These are phyloP conservation scores for Scedosporium aurantiacum DNA, from an alignment of 2,329 filamentous ascomycete genomes.

Conservation along the genomic window DNA sequence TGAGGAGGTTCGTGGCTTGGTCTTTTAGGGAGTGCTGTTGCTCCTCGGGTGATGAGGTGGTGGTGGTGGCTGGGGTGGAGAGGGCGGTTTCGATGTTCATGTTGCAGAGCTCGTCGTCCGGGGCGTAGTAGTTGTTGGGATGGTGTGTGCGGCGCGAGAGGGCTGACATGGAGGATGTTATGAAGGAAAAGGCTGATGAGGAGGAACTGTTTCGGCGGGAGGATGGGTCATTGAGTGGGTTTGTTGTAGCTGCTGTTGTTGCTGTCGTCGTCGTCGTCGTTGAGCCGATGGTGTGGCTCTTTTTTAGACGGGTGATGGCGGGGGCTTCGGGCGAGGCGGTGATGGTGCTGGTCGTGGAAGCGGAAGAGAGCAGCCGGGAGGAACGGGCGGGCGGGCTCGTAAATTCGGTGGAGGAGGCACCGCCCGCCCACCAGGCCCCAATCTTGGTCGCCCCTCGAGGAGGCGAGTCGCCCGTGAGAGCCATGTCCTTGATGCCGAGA, in stretches of 20 bases:
- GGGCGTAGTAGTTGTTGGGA: slow-evolving; percentile 7
- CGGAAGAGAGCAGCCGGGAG: slow-evolving; percentile 7
- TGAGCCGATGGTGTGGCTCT: slow-evolving; percentile 11
- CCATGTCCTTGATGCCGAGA: slow-evolving; percentile 20
- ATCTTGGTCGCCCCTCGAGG: neutral
- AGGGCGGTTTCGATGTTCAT: slow-evolving; percentile 45
- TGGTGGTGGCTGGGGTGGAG: too few relatives aligned
- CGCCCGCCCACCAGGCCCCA: neutral
- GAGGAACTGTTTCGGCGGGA: neutral
- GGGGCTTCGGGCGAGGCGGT: neutral
- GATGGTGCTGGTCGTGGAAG: slow-evolving; percentile 1
- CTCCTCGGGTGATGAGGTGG: too few relatives aligned
- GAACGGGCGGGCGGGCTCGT: slow-evolving; percentile 2
- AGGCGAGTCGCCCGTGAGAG: slow-evolving; percentile 18
- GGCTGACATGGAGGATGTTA: slow-evolving; percentile 34
- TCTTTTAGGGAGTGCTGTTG: slow-evolving; percentile 50
- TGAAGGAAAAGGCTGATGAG: slow-evolving; percentile 36
- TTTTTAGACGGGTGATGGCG: slow-evolving; percentile 17
- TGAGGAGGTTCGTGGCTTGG: slow-evolving; percentile 44
- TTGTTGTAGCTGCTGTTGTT: too few relatives aligned
- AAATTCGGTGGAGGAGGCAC: slow-evolving; percentile 2
- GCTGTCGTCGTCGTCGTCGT: slow-evolving; percentile 22
- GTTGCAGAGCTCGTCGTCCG: slow-evolving; percentile 42
- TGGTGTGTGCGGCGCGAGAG: slow-evolving; percentile 13
- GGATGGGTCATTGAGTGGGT: slow-evolving; percentile 8